A percentile compares a stretch with the other conserved stretches of the same genome.
phyloP scores from a whole-genome alignment of 257 asterid species.

The Voacanga thouarsii region DNA sequence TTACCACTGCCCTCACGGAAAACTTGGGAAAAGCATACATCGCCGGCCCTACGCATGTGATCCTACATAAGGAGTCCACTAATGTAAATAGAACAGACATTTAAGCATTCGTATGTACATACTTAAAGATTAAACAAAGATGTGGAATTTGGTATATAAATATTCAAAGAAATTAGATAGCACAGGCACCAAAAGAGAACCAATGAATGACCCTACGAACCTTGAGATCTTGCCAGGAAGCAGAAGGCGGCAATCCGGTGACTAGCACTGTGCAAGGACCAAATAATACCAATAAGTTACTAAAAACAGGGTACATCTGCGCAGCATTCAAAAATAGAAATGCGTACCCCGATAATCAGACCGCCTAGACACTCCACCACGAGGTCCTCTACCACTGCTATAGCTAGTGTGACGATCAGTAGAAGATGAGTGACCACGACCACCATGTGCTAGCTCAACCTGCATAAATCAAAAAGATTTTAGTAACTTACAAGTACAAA shows the following conservation, averaged over 20 bases:
- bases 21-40: slow-evolving; percentile 98
- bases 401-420: slow-evolving; percentile 58
- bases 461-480: slow-evolving; percentile 21
- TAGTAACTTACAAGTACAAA: slow-evolving; percentile 9
- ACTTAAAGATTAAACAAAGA: not conserved
- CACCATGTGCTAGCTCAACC: slow-evolving; percentile 99
- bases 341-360: slow-evolving; percentile 75
- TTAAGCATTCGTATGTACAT: not conserved
- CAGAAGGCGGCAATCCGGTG: slow-evolving; percentile 86
- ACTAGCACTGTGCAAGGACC: slow-evolving; percentile 54
- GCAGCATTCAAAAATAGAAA: slow-evolving; percentile 10
- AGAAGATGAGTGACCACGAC: slow-evolving; percentile 81
- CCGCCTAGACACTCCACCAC: slow-evolving; percentile 93
- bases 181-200: too few species aligned
- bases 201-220: slow-evolving; percentile 27
- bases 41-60: slow-evolving; percentile 99
- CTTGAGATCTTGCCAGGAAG: slow-evolving; percentile 99
- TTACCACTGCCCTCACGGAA: slow-evolving; percentile 93
- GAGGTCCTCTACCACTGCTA: slow-evolving; percentile 67
- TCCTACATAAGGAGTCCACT: slow-evolving; percentile 43
- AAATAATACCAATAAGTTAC: slow-evolving; percentile 14
- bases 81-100: not conserved
- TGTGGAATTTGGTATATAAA: not conserved
- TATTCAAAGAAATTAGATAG: not conserved
- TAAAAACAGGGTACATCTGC: not conserved